Base-by-base conservation (phyloP, 768 basidiomycete genomes). In the Myochromella boudieri region DNA sequence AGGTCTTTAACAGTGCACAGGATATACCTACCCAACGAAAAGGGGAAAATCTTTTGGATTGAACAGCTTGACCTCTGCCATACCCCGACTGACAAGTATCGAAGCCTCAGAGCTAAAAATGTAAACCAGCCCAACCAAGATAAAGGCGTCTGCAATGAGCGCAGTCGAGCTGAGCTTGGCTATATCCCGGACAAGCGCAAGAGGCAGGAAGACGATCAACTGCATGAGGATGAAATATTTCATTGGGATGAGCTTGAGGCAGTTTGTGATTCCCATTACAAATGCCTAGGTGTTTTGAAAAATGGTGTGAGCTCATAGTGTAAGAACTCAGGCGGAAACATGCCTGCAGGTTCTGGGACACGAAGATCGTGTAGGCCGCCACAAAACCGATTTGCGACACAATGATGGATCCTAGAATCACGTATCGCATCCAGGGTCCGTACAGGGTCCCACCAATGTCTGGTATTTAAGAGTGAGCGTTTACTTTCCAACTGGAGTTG, bases 381-480 rank as follows among this genome's bases (percentile, higher is more conserved):
- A 89, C 87, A 64, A 94, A 95, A 31, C 92, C 92, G 27, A 95
- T 69, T 63, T 94, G 97, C 1, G 95, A 97, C 18, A 95, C 62
- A 0, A 87, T 75, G 60, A 99, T 95, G 12, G 92, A 94, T 3
- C 72, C 73, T 6, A 99, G 79, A 60, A 99, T 97, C 11, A 84
- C 70, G 50, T 87, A 84, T 36, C 97, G 85, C 91, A 99, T 91
- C 84, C 86, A 91, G 11, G 83, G 81, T 1, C 97, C 97, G 58
- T 97, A 98, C 7, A 99, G 69, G 0, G 77, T 66, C 1, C 97
- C 97, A 22, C 97, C 97, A 45, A 99, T 94, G 60, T 98, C 97
- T 92, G 46, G 18, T 10, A 12, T 29, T 38, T 54, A 27, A 55
- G 41, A 15, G 24, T 42, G 1, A 22, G 17, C 24, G 20, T 18